phyloP scores from a whole-genome alignment of 768 basidiomycete genomes.

The Mycena kentingensis region DNA sequence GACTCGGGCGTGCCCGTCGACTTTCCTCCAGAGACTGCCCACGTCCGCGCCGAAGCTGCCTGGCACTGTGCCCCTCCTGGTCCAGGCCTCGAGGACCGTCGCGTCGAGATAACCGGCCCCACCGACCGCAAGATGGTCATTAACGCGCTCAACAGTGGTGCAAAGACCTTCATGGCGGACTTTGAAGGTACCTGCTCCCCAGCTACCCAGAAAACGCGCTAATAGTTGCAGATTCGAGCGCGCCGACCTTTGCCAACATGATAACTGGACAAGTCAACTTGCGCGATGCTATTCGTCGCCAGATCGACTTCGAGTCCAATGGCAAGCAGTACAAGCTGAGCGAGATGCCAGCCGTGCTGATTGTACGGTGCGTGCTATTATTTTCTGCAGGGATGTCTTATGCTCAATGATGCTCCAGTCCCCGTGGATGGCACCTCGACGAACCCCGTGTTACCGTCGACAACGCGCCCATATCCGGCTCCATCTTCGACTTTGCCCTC shows the following conservation, averaged over 20 bases:
- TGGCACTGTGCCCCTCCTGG: slow-evolving; percentile 93
- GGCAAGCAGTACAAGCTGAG: slow-evolving; percentile 92
- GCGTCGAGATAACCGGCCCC: slow-evolving; percentile 98
- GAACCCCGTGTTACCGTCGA: slow-evolving; percentile 91
- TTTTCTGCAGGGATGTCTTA: background rate
- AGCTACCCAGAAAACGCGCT: background rate
- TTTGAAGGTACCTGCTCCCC: slow-evolving; percentile 73
- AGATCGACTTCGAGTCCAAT: slow-evolving; percentile 85
- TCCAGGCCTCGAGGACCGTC: slow-evolving; percentile 91
- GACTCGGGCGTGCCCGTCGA: slow-evolving; percentile 82
- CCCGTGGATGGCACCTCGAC: slow-evolving; percentile 98
- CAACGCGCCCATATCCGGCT: slow-evolving; percentile 86
- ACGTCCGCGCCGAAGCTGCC: slow-evolving; percentile 83
- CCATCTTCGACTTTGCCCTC: slow-evolving; percentile 94
- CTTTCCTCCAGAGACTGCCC: slow-evolving; percentile 86
- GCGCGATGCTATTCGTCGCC: slow-evolving; percentile 83
- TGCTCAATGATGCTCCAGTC: slow-evolving; percentile 51
- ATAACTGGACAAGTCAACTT: slow-evolving; percentile 93
- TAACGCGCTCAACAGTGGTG: slow-evolving; percentile 92
- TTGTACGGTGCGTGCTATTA: slow-evolving; percentile 70
- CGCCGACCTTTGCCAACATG: slow-evolving; percentile 93
- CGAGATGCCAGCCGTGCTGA: slow-evolving; percentile 84
- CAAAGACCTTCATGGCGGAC: slow-evolving; percentile 99
- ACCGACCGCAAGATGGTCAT: slow-evolving; percentile 99
- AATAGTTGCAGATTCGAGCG: slow-evolving; percentile 73